These are phyloP conservation scores for Kwoniella sp. DNA, from an alignment of 768 basidiomycete genomes.

Conservation along the genomic window DNA sequence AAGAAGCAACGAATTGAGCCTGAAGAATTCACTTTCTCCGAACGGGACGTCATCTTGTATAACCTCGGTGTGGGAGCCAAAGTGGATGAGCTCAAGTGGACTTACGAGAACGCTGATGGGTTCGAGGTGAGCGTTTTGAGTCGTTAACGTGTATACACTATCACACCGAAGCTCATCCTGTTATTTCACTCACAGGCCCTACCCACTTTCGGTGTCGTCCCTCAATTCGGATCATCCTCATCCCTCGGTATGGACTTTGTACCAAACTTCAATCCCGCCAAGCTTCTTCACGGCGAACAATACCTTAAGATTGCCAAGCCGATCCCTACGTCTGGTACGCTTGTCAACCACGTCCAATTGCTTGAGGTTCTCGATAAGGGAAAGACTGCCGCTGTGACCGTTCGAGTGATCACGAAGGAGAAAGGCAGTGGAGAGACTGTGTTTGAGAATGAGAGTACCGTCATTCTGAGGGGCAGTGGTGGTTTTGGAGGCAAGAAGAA, in stretches of 20 bases:
- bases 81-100: constrained; percentile 87
- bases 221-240: constrained; percentile 76
- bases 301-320: constrained; percentile 77
- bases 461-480: constrained; percentile 91
- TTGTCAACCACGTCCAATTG: constrained; percentile 73
- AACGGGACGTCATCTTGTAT: constrained; percentile 90
- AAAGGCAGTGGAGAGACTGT: constrained; percentile 73
- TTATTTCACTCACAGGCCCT: constrained; percentile 60
- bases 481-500: constrained; percentile 89
- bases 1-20: constrained; percentile 64
- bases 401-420: constrained; percentile 76
- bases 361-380: constrained; percentile 64
- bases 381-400: constrained; percentile 88
- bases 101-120: constrained; percentile 82
- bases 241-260: constrained; percentile 70
- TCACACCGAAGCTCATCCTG: neutral
- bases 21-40: constrained; percentile 72
- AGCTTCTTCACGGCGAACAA: constrained; percentile 96
- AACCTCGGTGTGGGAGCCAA: constrained; percentile 94
- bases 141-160: neutral
- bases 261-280: constrained; percentile 93
- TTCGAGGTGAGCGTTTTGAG: constrained; percentile 59
- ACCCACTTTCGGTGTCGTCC: constrained; percentile 94
- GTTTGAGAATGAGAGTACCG: constrained; percentile 88
- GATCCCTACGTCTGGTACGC: constrained; percentile 79